Percentiles rank a stretch among this genome's conserved stretches.
phyloP scores from a whole-genome alignment of 768 basidiomycete genomes.

The Pisolithus microcarpus region DNA sequence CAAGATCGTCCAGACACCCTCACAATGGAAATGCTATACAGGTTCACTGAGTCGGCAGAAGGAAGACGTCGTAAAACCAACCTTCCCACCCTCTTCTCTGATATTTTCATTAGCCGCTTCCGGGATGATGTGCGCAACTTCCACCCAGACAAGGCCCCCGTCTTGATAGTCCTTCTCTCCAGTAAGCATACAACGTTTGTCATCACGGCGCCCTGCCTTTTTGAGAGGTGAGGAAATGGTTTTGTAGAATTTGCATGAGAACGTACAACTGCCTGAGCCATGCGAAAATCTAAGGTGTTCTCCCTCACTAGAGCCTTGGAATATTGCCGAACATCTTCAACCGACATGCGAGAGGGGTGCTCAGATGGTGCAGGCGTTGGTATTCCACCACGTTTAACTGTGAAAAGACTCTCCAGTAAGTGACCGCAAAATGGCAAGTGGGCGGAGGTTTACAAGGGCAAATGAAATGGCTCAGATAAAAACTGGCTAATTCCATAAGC shows the following conservation, averaged over 20 bases:
- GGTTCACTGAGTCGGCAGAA: too few species aligned
- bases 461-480: neutral
- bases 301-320: slow-evolving; percentile 1
- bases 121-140: neutral
- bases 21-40: neutral
- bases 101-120: too few species aligned
- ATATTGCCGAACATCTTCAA: slow-evolving; percentile 6
- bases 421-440: neutral
- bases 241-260: too few species aligned
- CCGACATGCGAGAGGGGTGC: slow-evolving; percentile 14
- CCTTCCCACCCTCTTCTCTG: neutral
- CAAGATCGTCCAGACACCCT: slow-evolving; percentile 22
- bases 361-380: slow-evolving; percentile 12
- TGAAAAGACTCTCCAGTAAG: neutral
- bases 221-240: too few species aligned
- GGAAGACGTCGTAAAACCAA: too few species aligned
- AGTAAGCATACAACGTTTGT: too few species aligned
- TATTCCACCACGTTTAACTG: slow-evolving; percentile 6
- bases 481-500: neutral
- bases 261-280: too few species aligned
- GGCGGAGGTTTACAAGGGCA: neutral
- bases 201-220: too few species aligned
- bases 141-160: neutral
- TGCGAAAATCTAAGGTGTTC: slow-evolving; percentile 3
- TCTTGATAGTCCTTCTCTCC: too few species aligned